A percentile compares a stretch with the other conserved stretches of the same genome.
phyloP scores from a whole-genome alignment of 495 filamentous ascomycete species.

The Chaetomidium leptoderma region DNA sequence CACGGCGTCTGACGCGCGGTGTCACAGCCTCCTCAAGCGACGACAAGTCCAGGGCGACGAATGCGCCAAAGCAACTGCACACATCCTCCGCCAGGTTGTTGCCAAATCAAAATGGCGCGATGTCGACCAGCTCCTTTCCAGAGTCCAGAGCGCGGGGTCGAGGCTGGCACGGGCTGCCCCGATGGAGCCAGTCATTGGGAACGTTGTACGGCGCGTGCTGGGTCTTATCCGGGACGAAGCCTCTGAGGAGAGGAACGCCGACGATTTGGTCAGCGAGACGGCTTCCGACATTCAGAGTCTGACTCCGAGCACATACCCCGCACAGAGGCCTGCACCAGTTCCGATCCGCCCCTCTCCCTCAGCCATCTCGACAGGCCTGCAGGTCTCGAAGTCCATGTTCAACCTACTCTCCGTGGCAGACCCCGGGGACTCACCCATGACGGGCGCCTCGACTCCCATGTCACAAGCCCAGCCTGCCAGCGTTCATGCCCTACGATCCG shows the following conservation, averaged over 20 bases:
- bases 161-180: conserved; percentile 77
- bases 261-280: conserved; percentile 46
- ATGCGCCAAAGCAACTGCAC: conserved; percentile 85
- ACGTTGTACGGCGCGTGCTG: conserved; percentile 84
- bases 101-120: conserved; percentile 66
- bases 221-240: conserved; percentile 89
- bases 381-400: conserved; percentile 69
- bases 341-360: conserved; percentile 36
- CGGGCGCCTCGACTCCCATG: conserved; percentile 45
- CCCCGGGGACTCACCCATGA: conserved; percentile 29
- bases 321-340: conserved; percentile 29
- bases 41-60: conserved; percentile 81
- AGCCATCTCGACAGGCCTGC: conserved; percentile 52
- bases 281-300: conserved; percentile 32
- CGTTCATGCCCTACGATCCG: conserved; percentile 66
- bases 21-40: conserved; percentile 72
- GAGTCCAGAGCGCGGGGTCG: conserved; percentile 69
- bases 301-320: conserved; percentile 42
- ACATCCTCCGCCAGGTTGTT: conserved; percentile 79
- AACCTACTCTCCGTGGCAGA: conserved; percentile 57
- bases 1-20: conserved; percentile 6
- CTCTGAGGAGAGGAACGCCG: conserved; percentile 70
- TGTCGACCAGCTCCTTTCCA: conserved; percentile 69
- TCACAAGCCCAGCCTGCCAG: conserved; percentile 35
- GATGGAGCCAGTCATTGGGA: conserved; percentile 84